These are phyloP conservation scores for Clavaria fumosa DNA, from an alignment of 768 basidiomycete species.

Conservation along the genomic window DNA sequence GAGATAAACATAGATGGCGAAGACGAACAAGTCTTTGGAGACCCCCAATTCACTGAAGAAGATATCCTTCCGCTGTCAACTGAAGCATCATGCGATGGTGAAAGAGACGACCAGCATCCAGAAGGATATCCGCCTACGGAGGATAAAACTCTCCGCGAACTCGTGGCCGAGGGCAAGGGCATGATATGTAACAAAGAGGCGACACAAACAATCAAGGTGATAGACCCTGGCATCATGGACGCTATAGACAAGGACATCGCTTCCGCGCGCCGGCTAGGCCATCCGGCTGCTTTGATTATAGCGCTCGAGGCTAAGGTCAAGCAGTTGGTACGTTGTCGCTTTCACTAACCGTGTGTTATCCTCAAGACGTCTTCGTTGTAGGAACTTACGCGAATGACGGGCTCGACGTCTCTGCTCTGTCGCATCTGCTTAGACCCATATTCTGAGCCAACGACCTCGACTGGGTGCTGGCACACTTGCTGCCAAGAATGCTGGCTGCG, in stretches of 20 bases:
- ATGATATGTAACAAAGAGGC: constrained; percentile 14
- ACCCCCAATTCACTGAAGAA: constrained; percentile 60
- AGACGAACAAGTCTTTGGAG: constrained; percentile 50
- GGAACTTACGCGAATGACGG: constrained; percentile 29
- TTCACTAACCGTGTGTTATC: constrained; percentile 5
- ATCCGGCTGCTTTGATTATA: constrained; percentile 30
- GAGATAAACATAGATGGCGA: constrained; percentile 74
- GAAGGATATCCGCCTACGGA: constrained; percentile 23
- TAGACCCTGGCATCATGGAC: constrained; percentile 28
- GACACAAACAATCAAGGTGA: constrained; percentile 24
- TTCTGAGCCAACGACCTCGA: constrained; percentile 62
- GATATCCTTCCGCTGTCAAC: constrained; percentile 36
- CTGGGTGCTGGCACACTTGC: constrained; percentile 81
- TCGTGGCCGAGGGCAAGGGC: constrained; percentile 37
- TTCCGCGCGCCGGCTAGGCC: constrained; percentile 31
- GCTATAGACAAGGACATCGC: constrained; percentile 34
- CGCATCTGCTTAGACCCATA: constrained; percentile 73
- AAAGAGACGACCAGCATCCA: constrained; percentile 25
- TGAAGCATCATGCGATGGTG: constrained; percentile 17
- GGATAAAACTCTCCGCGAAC: constrained; percentile 30
- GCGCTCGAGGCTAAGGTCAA: constrained; percentile 50
- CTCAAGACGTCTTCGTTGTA: constrained; percentile 16
- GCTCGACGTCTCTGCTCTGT: constrained; percentile 35
- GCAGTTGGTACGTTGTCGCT: constrained; percentile 26
- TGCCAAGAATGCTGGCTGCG: constrained; percentile 73